These are phyloP conservation scores for Camelina neglecta DNA, from an alignment of 345 rosid genomes.

Conservation along the genomic window DNA sequence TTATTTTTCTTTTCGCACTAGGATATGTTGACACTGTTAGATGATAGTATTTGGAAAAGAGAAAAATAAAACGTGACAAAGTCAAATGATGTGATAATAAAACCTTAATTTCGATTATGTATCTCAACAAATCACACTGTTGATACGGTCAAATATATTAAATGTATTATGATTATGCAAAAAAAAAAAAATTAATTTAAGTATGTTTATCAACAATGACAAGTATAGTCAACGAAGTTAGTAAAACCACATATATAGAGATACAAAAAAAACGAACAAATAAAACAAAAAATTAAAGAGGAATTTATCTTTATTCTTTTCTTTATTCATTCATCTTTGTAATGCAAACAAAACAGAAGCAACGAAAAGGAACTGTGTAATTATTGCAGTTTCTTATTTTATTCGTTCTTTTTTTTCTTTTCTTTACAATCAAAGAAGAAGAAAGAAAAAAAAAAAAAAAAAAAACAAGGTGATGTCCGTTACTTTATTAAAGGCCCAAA, in stretches of 20 bases:
- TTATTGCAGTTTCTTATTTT: slow-evolving; percentile 14
- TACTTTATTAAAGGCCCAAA: slow-evolving; percentile 54
- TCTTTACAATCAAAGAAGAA: slow-evolving; percentile 13
- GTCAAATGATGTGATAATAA: slow-evolving; percentile 21
- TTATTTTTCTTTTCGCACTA: background rate
- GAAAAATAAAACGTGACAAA: background rate
- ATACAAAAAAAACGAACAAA: background rate
- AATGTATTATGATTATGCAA: too few relatives aligned
- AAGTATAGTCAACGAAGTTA: slow-evolving; percentile 40
- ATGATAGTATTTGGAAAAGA: too few relatives aligned
- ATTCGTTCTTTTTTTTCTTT: background rate
- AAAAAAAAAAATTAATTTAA: background rate
- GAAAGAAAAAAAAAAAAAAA: background rate
- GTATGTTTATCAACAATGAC: slow-evolving; percentile 4
- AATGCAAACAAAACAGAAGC: slow-evolving; percentile 44
- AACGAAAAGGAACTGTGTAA: slow-evolving; percentile 4
- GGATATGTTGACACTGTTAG: background rate
- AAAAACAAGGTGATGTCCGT: slow-evolving; percentile 45
- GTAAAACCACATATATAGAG: background rate
- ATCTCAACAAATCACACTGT: slow-evolving; percentile 34
- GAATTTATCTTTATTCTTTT: background rate
- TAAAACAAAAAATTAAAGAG: slow-evolving; percentile 11
- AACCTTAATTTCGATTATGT: background rate
- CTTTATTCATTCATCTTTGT: background rate
- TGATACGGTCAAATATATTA: slow-evolving; percentile 24